phyloP scores from a whole-genome alignment of 345 rosid genomes.

The Lepidium aucheri region DNA sequence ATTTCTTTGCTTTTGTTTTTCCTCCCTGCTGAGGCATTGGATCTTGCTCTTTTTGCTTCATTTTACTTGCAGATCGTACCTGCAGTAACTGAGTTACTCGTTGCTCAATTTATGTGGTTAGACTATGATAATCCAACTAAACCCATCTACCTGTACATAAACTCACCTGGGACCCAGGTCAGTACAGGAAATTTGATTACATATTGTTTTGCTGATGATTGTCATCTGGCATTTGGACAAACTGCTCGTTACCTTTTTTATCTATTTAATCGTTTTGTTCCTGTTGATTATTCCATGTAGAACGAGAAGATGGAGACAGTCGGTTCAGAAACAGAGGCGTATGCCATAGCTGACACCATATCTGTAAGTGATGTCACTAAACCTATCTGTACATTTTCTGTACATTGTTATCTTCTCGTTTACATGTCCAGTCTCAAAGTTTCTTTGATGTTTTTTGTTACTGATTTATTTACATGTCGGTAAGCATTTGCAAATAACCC shows the following conservation, averaged over 20 bases:
- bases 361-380: slow-evolving; percentile 40
- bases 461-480: too few relatives aligned
- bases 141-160: slow-evolving; percentile 78
- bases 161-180: slow-evolving; percentile 88
- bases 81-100: slow-evolving; percentile 79
- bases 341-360: slow-evolving; percentile 80
- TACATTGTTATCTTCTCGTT: not conserved
- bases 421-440: not conserved
- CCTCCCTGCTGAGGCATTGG: not conserved
- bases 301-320: slow-evolving; percentile 80
- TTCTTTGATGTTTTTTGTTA: too few relatives aligned
- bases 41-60: not conserved
- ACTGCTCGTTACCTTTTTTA: not conserved
- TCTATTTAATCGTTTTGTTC: not conserved
- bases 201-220: not conserved
- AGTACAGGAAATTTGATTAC: slow-evolving; percentile 1
- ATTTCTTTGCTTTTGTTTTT: not conserved
- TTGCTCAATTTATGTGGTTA: slow-evolving; percentile 83
- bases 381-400: not conserved
- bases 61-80: slow-evolving; percentile 63
- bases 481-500: not conserved
- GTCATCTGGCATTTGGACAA: not conserved
- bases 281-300: slow-evolving; percentile 32
- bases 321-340: slow-evolving; percentile 91
- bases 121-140: slow-evolving; percentile 56